Base-by-base conservation (phyloP, 2,329 filamentous ascomycete species). In the Fusarium drepaniforme region DNA sequence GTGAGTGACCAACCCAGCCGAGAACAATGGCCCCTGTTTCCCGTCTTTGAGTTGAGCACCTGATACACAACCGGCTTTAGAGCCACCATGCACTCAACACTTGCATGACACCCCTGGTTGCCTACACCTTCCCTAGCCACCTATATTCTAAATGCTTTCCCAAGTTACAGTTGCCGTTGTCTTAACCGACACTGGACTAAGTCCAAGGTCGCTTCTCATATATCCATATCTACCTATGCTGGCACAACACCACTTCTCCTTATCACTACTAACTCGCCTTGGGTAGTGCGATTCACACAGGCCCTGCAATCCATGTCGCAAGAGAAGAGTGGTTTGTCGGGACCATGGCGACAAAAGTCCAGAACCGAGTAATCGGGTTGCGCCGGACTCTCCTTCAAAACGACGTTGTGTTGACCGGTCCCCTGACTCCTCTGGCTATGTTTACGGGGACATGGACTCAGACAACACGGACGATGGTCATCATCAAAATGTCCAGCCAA, bases 281-380 rank as follows among this genome's bases (percentile, higher is more conserved):
- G 56, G 18, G 49, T 74, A 92, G 90, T 92, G 90, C 81, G 90
- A 92, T 81, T 90, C 90, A 30, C 78, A 85, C 57, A 85, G 84
- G 62, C 90, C 90, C 42, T 92, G 90, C 81, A 86, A 86, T 68
- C 89, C 88, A 28, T 92, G 90, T 81, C 82, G 84, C 53, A 91
- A 90, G 82, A 38, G 61, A 64, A 28, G 42, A 9, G 57, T 57
- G 25, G 35, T 38, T 18, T 75, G 73, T n/a, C 64, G 70, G 18
- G 56, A 51, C 28, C 25, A 53, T 53, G 49, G 11, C 49, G 49
- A 53, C 11, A 53, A 53, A 53, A 53, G 49, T 12, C 49, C 49
- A 53, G 28, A 30, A 53, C 28, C 28, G 49, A 53, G 28, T 53
- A 53, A 33, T 12, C 18, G 28, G 28, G 6, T 12, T 18, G 8